Conservation (phyloP, 805 yeast species). For the Candida xiaguanensis region DNA sequence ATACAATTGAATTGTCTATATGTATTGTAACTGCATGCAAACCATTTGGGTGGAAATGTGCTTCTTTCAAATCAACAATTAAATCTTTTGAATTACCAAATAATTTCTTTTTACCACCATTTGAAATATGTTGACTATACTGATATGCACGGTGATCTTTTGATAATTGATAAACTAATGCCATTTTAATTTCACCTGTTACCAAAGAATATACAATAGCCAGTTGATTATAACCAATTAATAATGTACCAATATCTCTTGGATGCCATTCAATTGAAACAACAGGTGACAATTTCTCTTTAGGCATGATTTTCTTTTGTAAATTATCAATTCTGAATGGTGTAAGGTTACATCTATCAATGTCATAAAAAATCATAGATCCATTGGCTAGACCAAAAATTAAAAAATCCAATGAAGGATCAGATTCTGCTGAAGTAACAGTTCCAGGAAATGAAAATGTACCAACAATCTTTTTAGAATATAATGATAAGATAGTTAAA, state of each 20-base stretch:
- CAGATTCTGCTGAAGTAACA: slow-evolving; percentile 68
- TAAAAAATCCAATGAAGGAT: slow-evolving; percentile 87
- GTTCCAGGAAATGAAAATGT: slow-evolving; percentile 61
- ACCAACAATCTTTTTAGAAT: slow-evolving; percentile 56
- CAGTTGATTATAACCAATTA: slow-evolving; percentile 67
- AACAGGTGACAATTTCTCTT: slow-evolving; percentile 61
- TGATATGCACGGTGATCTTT: slow-evolving; percentile 64
- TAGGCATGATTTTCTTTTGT: slow-evolving; percentile 58
- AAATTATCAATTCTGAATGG: slow-evolving; percentile 66
- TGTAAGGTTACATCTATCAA: slow-evolving; percentile 70
- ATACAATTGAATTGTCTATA: slow-evolving; percentile 78
- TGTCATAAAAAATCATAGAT: slow-evolving; percentile 64
- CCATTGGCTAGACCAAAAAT: slow-evolving; percentile 81
- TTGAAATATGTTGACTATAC: slow-evolving; percentile 23
- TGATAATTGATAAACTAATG: slow-evolving; percentile 59
- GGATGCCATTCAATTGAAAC: slow-evolving; percentile 77
- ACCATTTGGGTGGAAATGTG: slow-evolving; percentile 92
- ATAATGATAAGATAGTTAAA: slow-evolving; percentile 67
- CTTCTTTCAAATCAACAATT: slow-evolving; percentile 35
- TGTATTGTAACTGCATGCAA: slow-evolving; percentile 77
- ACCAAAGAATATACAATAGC: slow-evolving; percentile 69
- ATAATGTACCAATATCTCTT: slow-evolving; percentile 74
- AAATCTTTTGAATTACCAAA: slow-evolving; percentile 36
- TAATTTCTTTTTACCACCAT: slow-evolving; percentile 39
- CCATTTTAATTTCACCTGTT: slow-evolving; percentile 52